Percentiles rank a stretch among this genome's conserved stretches.
phyloP scores from a whole-genome alignment of 352 stramenopile genomes.

The Phytophthora fragariae region DNA sequence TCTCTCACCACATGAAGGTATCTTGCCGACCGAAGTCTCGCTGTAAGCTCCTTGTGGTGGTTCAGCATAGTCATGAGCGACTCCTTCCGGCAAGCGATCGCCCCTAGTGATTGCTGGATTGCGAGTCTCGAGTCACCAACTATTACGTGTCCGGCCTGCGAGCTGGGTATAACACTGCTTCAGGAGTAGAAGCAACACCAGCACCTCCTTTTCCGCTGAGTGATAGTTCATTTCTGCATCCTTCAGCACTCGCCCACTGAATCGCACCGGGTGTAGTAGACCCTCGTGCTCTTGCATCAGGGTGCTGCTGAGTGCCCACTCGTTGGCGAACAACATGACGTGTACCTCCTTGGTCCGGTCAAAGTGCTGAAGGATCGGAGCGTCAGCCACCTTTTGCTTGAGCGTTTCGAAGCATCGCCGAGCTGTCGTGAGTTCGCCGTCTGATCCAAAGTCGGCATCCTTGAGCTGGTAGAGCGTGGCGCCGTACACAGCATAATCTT shows the following conservation, averaged over 20 bases:
- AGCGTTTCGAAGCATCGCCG: not conserved
- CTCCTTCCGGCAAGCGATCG: not conserved
- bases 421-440: not conserved
- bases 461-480: constrained; percentile 24
- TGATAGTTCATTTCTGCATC: constrained; percentile 14
- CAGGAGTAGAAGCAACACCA: constrained; percentile 14
- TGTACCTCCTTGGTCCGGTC: not conserved
- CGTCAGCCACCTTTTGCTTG: not conserved
- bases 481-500: constrained; percentile 29
- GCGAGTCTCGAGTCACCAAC: too few relatives aligned
- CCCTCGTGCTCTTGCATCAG: constrained; percentile 3
- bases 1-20: not conserved
- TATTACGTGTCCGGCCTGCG: not conserved
- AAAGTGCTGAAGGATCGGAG: not conserved
- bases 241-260: constrained; percentile 3
- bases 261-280: constrained; percentile 17
- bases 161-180: constrained; percentile 21
- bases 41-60: too few relatives aligned
- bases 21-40: too few relatives aligned
- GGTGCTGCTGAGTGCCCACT: not conserved
- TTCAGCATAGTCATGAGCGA: not conserved
- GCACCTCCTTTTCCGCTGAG: constrained; percentile 15
- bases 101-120: too few relatives aligned
- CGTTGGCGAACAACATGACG: not conserved
- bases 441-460: not conserved